A percentile compares a stretch with the other conserved stretches of the same genome.
Conservation (phyloP, 2,329 filamentous ascomycete species). For the Alternaria arbusti region DNA sequence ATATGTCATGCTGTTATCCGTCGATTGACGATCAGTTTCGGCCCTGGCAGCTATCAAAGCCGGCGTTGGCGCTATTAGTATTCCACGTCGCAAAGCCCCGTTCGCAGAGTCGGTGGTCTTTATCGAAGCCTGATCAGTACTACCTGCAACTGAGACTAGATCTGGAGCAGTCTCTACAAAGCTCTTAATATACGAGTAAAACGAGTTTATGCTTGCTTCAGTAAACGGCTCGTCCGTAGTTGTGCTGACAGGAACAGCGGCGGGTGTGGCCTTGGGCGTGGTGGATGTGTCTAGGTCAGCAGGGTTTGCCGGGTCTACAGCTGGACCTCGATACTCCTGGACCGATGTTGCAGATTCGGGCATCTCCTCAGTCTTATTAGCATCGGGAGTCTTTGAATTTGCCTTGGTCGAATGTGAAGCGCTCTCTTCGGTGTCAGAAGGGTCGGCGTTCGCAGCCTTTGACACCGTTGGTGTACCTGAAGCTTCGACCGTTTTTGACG, state of each 20-base stretch:
- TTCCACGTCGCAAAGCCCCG: neutral
- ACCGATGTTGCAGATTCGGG: neutral
- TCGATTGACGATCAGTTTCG: fast-evolving
- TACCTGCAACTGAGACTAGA: no score
- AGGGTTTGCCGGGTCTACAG: no score
- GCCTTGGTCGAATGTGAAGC: neutral
- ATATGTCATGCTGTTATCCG: neutral
- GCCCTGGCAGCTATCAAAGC: neutral
- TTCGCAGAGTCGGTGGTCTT: neutral
- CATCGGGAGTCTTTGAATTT: neutral
- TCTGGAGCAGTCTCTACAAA: neutral
- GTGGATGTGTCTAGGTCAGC: neutral
- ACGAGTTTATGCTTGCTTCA: neutral
- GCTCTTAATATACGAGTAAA: neutral
- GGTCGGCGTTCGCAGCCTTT: no score
- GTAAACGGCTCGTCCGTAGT: neutral
- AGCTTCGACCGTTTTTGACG: neutral
- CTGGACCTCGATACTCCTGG: neutral
- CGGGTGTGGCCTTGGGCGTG: neutral
- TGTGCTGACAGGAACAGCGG: neutral
- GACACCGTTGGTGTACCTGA: neutral
- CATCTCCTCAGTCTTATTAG: neutral
- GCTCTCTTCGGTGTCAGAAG: neutral
- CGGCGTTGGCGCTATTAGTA: neutral
- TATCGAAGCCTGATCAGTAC: neutral